Evolutionary conservation across 1,284 basidiomycete species (phyloP), one percentile per base, ranked within the genome.

Genomic region (Leccinum glutinopallens): DNA sequence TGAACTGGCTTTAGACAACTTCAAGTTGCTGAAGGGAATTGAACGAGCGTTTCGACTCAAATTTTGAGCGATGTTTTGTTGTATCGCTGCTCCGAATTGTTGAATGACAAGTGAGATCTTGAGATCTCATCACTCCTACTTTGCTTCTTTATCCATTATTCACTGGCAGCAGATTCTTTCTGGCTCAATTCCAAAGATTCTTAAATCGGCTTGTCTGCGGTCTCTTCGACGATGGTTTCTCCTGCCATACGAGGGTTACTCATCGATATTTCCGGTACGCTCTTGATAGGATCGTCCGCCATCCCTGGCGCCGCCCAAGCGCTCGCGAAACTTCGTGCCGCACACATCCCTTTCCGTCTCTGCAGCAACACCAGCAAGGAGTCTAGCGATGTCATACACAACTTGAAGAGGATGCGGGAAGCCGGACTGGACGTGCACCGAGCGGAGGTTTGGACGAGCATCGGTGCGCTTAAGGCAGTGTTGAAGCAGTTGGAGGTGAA

Each of bases 181-280:
- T 37, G 35, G 35, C 35, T 37, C 35, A 6, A 37, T 25, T 25
- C 25, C 25, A 25, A 25, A 25, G 25, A 25, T 25, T 37, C 13
- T 2, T 13, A 37, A 13, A 5, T 13, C 5, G 13, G 17, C 17
- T n/a, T 7, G 2, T 39, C 39, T 15, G 39, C 15, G 32, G 32
- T 12, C 35, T n/a, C 25, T 25, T 43, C 19, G 19, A 49, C 2
- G 19, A 55, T 56, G 54, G 54, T 12, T 55, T 55, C 17, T 33
- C 54, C 82, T 10, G 61, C 66, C 13, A 79, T 87, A 43, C 74
- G 75, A 4, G 88, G 83, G 0, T 70, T 91, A 0, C 81, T 91
- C 29, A 83, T 91, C 65, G 90, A 91, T 68, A 81, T 91, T 15
- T 89, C 87, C 12, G 90, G 90, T 0, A 92, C 87, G 1, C 75